Evolutionary conservation across 345 rosid species (phyloP).

Genomic region (Arabis hirsuta): DNA sequence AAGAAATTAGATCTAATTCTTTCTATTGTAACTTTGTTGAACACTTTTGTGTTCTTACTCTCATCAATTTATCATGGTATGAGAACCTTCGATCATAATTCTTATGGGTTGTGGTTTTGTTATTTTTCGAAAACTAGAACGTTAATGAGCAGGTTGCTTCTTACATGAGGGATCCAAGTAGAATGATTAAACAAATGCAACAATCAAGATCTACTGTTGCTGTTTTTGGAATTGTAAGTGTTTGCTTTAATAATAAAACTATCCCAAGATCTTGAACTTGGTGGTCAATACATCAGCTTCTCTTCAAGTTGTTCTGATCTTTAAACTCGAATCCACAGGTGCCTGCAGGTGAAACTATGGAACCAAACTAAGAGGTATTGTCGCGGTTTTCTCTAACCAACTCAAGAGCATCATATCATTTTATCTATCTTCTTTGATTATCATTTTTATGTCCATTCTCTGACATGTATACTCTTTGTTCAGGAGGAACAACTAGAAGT

Average conservation of each 20-base stretch:
- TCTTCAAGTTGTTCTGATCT: constrained; percentile 36
- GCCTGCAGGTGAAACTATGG: constrained; percentile 31
- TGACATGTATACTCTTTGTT: constrained; percentile 7
- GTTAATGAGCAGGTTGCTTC: constrained; percentile 88
- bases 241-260: not conserved
- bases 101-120: no score
- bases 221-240: constrained; percentile 80
- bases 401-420: constrained; percentile 36
- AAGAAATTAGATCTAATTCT: no score
- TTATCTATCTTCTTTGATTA: not conserved
- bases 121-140: constrained; percentile 52
- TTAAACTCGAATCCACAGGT: constrained; percentile 41
- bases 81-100: no score
- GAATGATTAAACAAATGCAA: constrained; percentile 97
- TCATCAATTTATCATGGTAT: no score
- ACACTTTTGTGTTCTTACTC: no score
- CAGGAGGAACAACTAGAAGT: constrained; percentile 66
- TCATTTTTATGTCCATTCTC: not conserved
- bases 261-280: not conserved
- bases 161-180: constrained; percentile 93
- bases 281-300: constrained; percentile 10
- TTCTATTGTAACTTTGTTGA: no score
- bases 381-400: constrained; percentile 3
- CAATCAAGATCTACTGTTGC: constrained; percentile 67
- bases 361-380: constrained; percentile 57